phyloP scores from a whole-genome alignment of 2,329 filamentous ascomycete species.

The Acephala macrosclerotiorum region DNA sequence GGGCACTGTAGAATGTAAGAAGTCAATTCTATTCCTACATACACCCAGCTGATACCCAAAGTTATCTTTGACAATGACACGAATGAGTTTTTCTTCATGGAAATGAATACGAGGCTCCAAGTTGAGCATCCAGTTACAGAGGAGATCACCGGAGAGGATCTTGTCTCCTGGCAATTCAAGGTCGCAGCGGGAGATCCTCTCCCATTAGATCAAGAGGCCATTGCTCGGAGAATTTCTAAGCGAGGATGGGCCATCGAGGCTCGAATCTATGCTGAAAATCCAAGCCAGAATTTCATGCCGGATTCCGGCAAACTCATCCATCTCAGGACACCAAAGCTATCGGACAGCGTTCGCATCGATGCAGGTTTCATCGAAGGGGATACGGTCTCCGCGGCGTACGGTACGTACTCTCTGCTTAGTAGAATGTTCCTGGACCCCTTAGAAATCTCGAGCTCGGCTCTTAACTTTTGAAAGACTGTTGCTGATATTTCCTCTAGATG shows the following conservation, averaged over 20 bases:
- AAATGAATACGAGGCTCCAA: constrained; percentile 88
- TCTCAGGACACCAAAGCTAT: constrained; percentile 73
- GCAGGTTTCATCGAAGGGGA: constrained; percentile 92
- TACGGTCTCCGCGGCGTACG: constrained; percentile 89
- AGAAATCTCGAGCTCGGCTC: too few species aligned
- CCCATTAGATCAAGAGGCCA: constrained; percentile 69
- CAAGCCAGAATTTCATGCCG: constrained; percentile 89
- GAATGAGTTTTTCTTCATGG: constrained; percentile 83
- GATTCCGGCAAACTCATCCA: constrained; percentile 90
- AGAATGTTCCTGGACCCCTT: too few species aligned
- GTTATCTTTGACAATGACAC: constrained; percentile 86
- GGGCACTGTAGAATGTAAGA: constrained; percentile 85
- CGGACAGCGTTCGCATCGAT: constrained; percentile 85
- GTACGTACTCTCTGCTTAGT: too few species aligned
- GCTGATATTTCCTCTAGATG: constrained; percentile 59
- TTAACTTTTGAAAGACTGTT: too few species aligned
- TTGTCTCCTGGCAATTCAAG: constrained; percentile 95
- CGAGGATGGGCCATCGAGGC: constrained; percentile 93
- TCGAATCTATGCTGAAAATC: constrained; percentile 95
- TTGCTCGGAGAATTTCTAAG: constrained; percentile 73
- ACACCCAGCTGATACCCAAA: constrained; percentile 59
- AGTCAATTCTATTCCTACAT: background rate
- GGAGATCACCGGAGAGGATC: constrained; percentile 76
- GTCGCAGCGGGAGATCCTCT: constrained; percentile 77
- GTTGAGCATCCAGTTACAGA: constrained; percentile 96